Evolutionary conservation across 1,139 yeast species (phyloP), one percentile per base, ranked within the genome.

Genomic region (Kurtzmaniella quercitrusa): DNA sequence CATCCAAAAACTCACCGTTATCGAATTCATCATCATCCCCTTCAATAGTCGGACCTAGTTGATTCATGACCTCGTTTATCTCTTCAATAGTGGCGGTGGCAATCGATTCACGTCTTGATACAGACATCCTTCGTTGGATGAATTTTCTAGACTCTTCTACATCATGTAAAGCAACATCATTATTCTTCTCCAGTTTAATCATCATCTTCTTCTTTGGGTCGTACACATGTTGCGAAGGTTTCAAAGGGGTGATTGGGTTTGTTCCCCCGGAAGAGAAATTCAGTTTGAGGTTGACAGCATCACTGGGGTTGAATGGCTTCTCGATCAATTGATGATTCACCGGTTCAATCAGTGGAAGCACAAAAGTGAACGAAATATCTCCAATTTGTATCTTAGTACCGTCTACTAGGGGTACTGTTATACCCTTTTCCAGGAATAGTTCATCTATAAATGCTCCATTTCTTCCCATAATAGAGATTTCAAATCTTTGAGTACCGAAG

Each of bases 401-500:
- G 63, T 91, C 90, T 12, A 71, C 70, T 45, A 93, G 70, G 1
- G 96, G 95, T 4, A 90, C 89, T 0, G 98, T 91, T 38, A 87
- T 82, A 10, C 96, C 97, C 48, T 86, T 81, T 57, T 88, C 96
- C 11, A 91, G 84, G 61, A 90, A 93, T 27, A 72, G 71, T 53
- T 90, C 96, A 62, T 91, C 93, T 3, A 93, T 95, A 69, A 91
- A 93, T 0, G 97, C 97, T 29, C 98, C 98, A 59, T 93, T 93
- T 55, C 95, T 76, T 18, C 98, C 98, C 53, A 90, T 71, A 3
- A 93, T 90, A 10, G 95, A 84, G 37, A 93, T 66, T 64, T 91
- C 98, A 58, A 91, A 93, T 52, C 95, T 67, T 59, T 90, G 97
- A 5, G 95, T 88, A 5, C 96, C 97, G 65, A 93, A 93, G 60